Base-by-base conservation (phyloP, 352 stramenopile genomes). In the Pythium phragmitis region DNA sequence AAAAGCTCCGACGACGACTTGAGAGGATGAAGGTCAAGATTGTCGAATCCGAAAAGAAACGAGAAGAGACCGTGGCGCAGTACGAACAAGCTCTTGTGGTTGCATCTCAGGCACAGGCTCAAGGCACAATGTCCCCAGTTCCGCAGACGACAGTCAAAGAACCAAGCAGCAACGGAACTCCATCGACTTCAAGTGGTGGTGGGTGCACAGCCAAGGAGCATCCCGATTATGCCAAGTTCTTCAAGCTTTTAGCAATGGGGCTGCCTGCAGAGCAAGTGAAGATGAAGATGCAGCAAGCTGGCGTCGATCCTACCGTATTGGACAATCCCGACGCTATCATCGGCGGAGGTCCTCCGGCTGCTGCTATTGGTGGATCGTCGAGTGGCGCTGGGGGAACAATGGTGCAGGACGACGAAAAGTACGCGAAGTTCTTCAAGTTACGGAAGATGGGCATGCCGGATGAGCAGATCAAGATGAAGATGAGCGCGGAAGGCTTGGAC, bases 361-460 rank as follows among this genome's bases (percentile, higher is more conserved):
- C 34, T 39, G 34, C 11, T 39, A 30, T 3, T 57, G 81, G 77
- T 42, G 81, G 81, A 26, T 45, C 54, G 14, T 51, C 46, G 12
- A 21, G 49, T 21, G 55, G 63, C 21, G 59, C 69, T 51, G 65
- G 62, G 7, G 67, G 63, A 5, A 67, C 39, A 12, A 65, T 85
- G 16, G 81, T 91, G 47, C 90, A 92, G 43, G 82, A 91, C 46
- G 80, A 91, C 45, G 82, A 91, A 21, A 76, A 73, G 42, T 98
- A 98, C 62, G 73, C 75, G 6, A 98, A 98, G 72, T 99, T 98
- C 72, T 98, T 98, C 72, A 98, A 98, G 65, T 94, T 99, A 74
- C 57, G 88, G 13, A 98, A 97, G 62, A 95, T 99, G 76, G 95
- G 94, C 21, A 96, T 99, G 85, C 96, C 96, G 9, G 66, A 87